Evolutionary conservation across 805 yeast species (phyloP).

Genomic region (Candida verbasci): DNA sequence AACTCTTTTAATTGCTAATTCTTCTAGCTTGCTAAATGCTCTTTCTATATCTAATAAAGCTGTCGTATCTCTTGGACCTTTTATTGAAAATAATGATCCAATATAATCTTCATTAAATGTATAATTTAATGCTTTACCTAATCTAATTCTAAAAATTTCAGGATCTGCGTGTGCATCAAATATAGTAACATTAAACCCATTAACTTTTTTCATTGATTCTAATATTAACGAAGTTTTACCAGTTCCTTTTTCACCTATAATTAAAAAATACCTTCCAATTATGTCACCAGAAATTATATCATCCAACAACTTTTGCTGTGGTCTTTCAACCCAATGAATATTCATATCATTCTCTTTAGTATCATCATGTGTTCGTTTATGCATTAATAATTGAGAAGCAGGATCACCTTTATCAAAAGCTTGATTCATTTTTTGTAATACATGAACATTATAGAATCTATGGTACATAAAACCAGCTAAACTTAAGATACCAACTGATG

Average conservation of each 20-base stretch:
- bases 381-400: slow-evolving; percentile 56
- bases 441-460: slow-evolving; percentile 52
- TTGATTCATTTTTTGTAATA: slow-evolving; percentile 55
- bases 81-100: slow-evolving; percentile 72
- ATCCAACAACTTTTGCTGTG: slow-evolving; percentile 62
- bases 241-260: slow-evolving; percentile 84
- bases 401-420: slow-evolving; percentile 71
- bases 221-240: slow-evolving; percentile 76
- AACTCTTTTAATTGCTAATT: slow-evolving; percentile 55
- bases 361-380: slow-evolving; percentile 33
- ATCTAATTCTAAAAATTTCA: slow-evolving; percentile 69
- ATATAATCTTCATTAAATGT: slow-evolving; percentile 77
- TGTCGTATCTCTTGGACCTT: slow-evolving; percentile 84
- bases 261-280: slow-evolving; percentile 62
- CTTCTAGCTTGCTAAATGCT: slow-evolving; percentile 72
- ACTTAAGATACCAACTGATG: slow-evolving; percentile 65
- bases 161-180: slow-evolving; percentile 85
- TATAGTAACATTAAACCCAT: slow-evolving; percentile 61
- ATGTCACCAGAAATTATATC: slow-evolving; percentile 61
- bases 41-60: slow-evolving; percentile 79
- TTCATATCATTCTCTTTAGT: slow-evolving; percentile 21
- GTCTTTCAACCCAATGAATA: slow-evolving; percentile 59
- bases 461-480: slow-evolving; percentile 73
- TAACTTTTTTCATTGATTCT: slow-evolving; percentile 62
- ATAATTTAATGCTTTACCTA: slow-evolving; percentile 72